A percentile compares a stretch with the other conserved stretches of the same genome.
Evolutionary conservation across 352 stramenopile species (phyloP).

Genomic region (Pythium insidiosum): DNA sequence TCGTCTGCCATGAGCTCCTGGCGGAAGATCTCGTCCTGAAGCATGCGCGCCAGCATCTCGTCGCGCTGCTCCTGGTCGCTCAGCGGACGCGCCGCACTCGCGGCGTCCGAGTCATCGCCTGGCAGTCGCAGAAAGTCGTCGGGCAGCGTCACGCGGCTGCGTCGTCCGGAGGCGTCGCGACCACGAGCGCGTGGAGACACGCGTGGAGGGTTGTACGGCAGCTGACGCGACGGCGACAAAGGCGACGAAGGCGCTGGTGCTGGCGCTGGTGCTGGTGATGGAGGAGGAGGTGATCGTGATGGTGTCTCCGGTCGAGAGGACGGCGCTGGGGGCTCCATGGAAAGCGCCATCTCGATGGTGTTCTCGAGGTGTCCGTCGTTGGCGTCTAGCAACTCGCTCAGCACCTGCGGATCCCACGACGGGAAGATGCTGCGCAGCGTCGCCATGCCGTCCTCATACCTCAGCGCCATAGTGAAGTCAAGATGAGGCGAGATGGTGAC

Average conservation of each 20-base stretch:
- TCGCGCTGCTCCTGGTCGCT: conserved; percentile 69
- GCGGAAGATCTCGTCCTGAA: conserved; percentile 81
- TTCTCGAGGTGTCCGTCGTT: conserved; percentile 65
- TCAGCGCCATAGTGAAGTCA: conserved; percentile 43
- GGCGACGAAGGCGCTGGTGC: background rate
- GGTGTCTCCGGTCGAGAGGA: background rate
- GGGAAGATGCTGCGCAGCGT: conserved; percentile 72
- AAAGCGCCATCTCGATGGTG: conserved; percentile 65
- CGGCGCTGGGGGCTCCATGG: conserved; percentile 40
- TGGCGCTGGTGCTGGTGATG: conserved; percentile 9
- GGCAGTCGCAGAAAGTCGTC: conserved; percentile 72
- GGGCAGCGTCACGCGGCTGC: conserved; percentile 30
- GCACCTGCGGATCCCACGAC: conserved; percentile 48
- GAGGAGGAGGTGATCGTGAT: too few relatives aligned
- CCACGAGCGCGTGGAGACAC: conserved; percentile 1
- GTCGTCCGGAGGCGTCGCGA: conserved; percentile 5
- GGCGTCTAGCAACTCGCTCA: conserved; percentile 52
- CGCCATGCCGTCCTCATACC: conserved; percentile 46
- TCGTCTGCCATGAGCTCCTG: conserved; percentile 59
- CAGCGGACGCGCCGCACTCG: conserved; percentile 9
- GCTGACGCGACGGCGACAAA: background rate
- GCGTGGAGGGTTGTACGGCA: background rate
- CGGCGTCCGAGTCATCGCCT: conserved; percentile 8
- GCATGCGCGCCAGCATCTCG: conserved; percentile 62
- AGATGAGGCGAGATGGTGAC: too few relatives aligned